These are phyloP conservation scores for Yamadazyma buinensis DNA, from an alignment of 1,139 yeast genomes.

Conservation along the genomic window DNA sequence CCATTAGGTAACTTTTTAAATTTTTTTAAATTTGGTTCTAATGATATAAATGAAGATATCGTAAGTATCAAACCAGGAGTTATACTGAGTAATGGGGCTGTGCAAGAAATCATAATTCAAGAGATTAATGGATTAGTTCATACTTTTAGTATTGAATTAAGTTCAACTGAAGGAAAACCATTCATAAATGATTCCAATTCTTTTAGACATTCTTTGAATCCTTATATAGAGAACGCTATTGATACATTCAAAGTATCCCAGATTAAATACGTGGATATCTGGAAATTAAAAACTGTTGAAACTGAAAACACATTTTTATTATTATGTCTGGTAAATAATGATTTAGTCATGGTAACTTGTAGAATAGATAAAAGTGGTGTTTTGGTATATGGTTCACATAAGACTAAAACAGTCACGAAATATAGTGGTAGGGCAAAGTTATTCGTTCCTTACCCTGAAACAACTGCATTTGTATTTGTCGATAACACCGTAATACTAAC, in stretches of 20 bases:
- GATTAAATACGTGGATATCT: constrained; percentile 53
- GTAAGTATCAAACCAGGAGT: constrained; percentile 59
- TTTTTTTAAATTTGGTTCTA: constrained; percentile 14
- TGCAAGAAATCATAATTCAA: constrained; percentile 40
- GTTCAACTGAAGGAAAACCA: constrained; percentile 30
- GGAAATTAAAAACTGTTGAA: constrained; percentile 31
- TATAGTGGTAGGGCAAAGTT: constrained; percentile 41
- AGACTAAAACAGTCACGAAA: constrained; percentile 28
- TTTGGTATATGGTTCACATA: constrained; percentile 59
- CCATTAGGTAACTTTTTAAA: constrained; percentile 16
- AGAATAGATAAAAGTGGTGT: constrained; percentile 52
- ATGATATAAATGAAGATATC: constrained; percentile 40
- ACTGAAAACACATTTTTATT: constrained; percentile 42
- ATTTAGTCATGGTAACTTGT: constrained; percentile 51
- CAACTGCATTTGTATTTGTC: constrained; percentile 61
- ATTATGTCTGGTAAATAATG: constrained; percentile 33
- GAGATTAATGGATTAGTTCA: constrained; percentile 44
- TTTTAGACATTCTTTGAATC: constrained; percentile 25
- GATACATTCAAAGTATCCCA: constrained; percentile 40
- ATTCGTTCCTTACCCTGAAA: constrained; percentile 56
- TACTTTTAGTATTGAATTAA: constrained; percentile 27
- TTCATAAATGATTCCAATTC: constrained; percentile 25
- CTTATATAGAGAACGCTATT: constrained; percentile 30
- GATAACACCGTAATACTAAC: constrained; percentile 62
- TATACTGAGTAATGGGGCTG: constrained; percentile 47